Evolutionary conservation across 345 rosid genomes (phyloP), one percentile per base, ranked within the genome.

Genomic region (Turnera subulata): DNA sequence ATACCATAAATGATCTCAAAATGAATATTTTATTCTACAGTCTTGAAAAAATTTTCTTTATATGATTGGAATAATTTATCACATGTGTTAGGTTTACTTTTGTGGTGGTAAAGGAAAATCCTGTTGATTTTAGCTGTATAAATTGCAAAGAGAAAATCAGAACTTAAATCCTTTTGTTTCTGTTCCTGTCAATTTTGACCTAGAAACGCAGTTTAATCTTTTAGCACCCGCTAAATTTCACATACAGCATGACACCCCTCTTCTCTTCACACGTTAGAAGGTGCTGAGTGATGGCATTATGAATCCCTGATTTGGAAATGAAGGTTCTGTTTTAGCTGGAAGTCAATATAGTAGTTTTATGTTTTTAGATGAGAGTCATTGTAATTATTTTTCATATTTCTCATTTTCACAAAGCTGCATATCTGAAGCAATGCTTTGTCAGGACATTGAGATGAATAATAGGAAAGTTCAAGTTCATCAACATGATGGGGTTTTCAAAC

Each of bases 401-500:
- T 29, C 35, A 29, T 29, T 29, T 29, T 29, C 5, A 29, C 35
- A 29, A 29, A 29, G 35, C 8, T 63, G 44, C 25, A 24, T 45
- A 48, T 32, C 15, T 29, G 15, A 66, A 24, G 17, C 4, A 22
- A n/a, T 50, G 23, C 13, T 15, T 53, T 61, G 53, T 50, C 73
- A 92, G 96, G 98, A 91, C 74, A 73, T 54, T 63, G 95, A 86
- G 75, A 81, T 84, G 61, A 91, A 91, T 65, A 80, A 81, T 60
- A 80, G 98, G 68, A 84, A 81, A 71, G 92, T 86, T 29, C 77
- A 77, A 59, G 85, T 84, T 43, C 95, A 76, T 63, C 63, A 55
- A 38, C 53, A 78, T 21, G 83, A 72, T 40, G 95, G 92, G 22
- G 70, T 39, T 64, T 91, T 88, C 46, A 63, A 65, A 58, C 53